Conservation (phyloP, 306 rosid genomes). For the Arachis hypogaea region DNA sequence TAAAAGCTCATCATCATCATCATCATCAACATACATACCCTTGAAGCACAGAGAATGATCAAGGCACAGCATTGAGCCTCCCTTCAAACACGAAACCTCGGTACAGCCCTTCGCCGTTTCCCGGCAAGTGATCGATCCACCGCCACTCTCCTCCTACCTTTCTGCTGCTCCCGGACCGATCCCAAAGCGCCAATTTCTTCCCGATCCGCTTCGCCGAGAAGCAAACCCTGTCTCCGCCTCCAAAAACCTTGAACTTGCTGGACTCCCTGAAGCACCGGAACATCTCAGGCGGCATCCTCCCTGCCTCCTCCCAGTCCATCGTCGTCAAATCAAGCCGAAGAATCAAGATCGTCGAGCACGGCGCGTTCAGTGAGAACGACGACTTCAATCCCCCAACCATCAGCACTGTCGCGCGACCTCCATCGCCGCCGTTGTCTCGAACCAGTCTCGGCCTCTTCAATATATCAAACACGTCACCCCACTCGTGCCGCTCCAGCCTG, state of each 20-base stretch:
- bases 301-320: slow-evolving; percentile 87
- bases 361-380: slow-evolving; percentile 67
- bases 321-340: slow-evolving; percentile 67
- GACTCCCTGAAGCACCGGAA: slow-evolving; percentile 76
- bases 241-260: slow-evolving; percentile 84
- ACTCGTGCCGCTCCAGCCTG: slow-evolving; percentile 65
- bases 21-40: slow-evolving; percentile 6
- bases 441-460: slow-evolving; percentile 79
- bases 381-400: slow-evolving; percentile 89
- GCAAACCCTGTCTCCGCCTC: slow-evolving; percentile 70
- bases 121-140: slow-evolving; percentile 73
- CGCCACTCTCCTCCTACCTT: slow-evolving; percentile 56
- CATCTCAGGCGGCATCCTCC: slow-evolving; percentile 83
- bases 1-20: background rate
- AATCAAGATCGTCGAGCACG: slow-evolving; percentile 79
- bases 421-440: slow-evolving; percentile 57
- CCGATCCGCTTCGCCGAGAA: slow-evolving; percentile 79
- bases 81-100: slow-evolving; percentile 79
- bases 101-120: slow-evolving; percentile 66
- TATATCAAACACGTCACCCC: slow-evolving; percentile 93
- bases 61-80: slow-evolving; percentile 69
- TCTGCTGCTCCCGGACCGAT: slow-evolving; percentile 19
- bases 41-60: background rate
- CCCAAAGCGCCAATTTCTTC: slow-evolving; percentile 75
- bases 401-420: slow-evolving; percentile 42